Evolutionary conservation across 2,329 filamentous ascomycete species (phyloP), one percentile per base, ranked within the genome.

Genomic region (Ascochyta viciae-villosae): DNA sequence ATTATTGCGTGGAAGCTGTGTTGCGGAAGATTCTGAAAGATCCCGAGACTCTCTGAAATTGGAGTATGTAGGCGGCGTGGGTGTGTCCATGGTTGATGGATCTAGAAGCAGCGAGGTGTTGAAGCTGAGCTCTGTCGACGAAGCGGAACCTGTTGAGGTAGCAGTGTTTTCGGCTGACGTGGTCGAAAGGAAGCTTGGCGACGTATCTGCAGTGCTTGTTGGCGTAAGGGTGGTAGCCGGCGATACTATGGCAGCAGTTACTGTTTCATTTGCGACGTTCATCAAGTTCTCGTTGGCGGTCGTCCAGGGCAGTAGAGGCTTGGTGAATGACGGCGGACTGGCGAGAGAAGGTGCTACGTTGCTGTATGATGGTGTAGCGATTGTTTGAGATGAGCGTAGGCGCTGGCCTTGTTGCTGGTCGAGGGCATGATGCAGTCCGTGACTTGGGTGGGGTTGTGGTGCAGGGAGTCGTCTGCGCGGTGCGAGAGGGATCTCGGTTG

Each of bases 381-480:
- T 63, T n/a, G 54, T 55, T 33, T 70, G 70, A 31, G 55, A 57
- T 37, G 67, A 65, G 27, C 69, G 67, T 26, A 76, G 60, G 12
- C 67, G 65, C 50, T 64, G 67, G 37, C 69, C 69, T 60, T 74
- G 73, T 22, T 73, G 27, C 34, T 70, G 65, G 42, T 75, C 73
- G 3, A 74, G 64, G 19, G 49, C 57, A 47, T 72, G 70, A 6
- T 68, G 63, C 4, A 66, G 59, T 3, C 57, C 56, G 29, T 67
- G 68, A 12, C 64, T 61, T 8, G 63, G 62, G 24, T 62, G 71
- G 9, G 71, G 65, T 31, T 69, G 70, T n/a, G 72, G 73, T 10
- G 72, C 60, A 7, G 73, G 73, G 4, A 75, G 60, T 24, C 69
- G 71, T 43, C 73, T 64, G 40, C 63, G 68, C 10, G 70, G 67